Evolutionary conservation across 441 rosid genomes (phyloP).

Genomic region (Euphorbia celastroides): DNA sequence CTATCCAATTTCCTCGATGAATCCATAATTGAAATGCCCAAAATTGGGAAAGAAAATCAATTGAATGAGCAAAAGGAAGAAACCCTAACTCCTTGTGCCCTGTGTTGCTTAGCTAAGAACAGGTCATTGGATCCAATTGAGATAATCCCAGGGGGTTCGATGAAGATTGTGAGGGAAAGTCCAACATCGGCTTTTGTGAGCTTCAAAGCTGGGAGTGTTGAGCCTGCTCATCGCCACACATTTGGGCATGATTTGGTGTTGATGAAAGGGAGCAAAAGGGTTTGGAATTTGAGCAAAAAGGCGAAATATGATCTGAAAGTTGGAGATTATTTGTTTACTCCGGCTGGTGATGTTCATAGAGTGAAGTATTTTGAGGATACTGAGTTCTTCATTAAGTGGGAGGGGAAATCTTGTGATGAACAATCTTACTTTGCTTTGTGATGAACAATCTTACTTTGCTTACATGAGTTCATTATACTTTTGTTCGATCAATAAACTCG

Average conservation of each 20-base stretch:
- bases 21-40: constrained; percentile 43
- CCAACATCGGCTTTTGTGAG: constrained; percentile 69
- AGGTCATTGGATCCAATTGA: constrained; percentile 54
- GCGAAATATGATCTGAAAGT: constrained; percentile 47
- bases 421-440: too few species aligned
- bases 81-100: constrained; percentile 28
- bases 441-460: too few species aligned
- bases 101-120: constrained; percentile 58
- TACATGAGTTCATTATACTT: too few species aligned
- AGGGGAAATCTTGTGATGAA: too few species aligned
- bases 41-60: constrained; percentile 31
- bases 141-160: constrained; percentile 65
- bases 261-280: constrained; percentile 61
- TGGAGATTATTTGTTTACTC: constrained; percentile 75
- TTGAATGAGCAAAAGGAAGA: constrained; percentile 10
- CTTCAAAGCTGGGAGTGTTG: constrained; percentile 67
- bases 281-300: constrained; percentile 73
- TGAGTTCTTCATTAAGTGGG: constrained; percentile 87
- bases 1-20: constrained; percentile 44
- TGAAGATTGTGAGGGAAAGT: constrained; percentile 75
- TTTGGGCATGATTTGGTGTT: constrained; percentile 81
- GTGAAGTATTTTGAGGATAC: constrained; percentile 83
- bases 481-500: too few species aligned
- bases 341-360: constrained; percentile 71
- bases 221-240: constrained; percentile 83